Evolutionary conservation across 352 stramenopile genomes (phyloP).

Genomic region (Blastocystis sp.): DNA sequence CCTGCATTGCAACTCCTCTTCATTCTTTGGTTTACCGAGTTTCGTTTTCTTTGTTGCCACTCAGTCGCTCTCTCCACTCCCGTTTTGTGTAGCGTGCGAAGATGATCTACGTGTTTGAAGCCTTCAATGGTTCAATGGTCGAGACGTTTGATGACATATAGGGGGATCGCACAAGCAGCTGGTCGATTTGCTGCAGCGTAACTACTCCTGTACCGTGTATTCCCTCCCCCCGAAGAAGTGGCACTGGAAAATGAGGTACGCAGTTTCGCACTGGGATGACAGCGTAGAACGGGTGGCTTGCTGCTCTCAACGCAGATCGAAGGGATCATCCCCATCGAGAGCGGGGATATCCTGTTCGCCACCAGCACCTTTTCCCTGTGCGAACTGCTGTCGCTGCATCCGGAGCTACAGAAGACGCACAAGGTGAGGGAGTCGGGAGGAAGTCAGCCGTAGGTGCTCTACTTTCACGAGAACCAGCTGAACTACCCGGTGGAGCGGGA

Average conservation of each 20-base stretch:
- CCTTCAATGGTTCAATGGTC: slow-evolving; percentile 39
- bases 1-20: not conserved
- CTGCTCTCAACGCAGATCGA: slow-evolving; percentile 72
- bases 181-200: slow-evolving; percentile 72
- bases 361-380: slow-evolving; percentile 75
- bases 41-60: not conserved
- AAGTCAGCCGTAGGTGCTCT: slow-evolving; percentile 73
- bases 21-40: not conserved
- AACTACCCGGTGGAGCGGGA: slow-evolving; percentile 74
- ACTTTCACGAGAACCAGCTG: slow-evolving; percentile 79
- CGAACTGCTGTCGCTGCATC: slow-evolving; percentile 73
- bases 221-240: slow-evolving; percentile 75
- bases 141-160: not conserved
- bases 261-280: slow-evolving; percentile 10
- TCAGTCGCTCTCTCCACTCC: too few species aligned
- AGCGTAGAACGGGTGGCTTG: slow-evolving; percentile 70
- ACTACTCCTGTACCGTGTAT: slow-evolving; percentile 71
- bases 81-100: not conserved
- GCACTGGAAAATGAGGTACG: slow-evolving; percentile 73
- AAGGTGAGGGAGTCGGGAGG: slow-evolving; percentile 21
- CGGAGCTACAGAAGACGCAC: slow-evolving; percentile 68
- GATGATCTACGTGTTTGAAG: slow-evolving; percentile 49
- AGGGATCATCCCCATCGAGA: slow-evolving; percentile 68
- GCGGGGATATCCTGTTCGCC: slow-evolving; percentile 73
- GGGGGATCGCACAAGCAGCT: slow-evolving; percentile 76